Conservation (phyloP, 1,284 basidiomycete species). For the Pyrrhoderma noxium region DNA sequence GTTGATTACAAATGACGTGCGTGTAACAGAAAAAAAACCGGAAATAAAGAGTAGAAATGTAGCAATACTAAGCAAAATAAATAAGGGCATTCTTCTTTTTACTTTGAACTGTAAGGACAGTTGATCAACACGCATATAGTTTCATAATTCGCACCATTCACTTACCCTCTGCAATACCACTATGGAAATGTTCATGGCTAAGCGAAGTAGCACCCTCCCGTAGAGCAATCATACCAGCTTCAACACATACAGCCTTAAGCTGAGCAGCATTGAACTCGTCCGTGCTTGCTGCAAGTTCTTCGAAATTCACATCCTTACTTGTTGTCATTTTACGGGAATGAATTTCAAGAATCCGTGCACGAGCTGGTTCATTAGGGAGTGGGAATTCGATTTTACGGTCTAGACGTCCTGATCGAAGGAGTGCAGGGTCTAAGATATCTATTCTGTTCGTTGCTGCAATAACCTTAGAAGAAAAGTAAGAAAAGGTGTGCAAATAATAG, state of each 20-base stretch:
- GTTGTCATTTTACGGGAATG: slow-evolving; percentile 92
- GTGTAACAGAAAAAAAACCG: too few species aligned
- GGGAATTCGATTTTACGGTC: slow-evolving; percentile 82
- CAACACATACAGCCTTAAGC: slow-evolving; percentile 90
- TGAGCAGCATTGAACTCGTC: slow-evolving; percentile 76
- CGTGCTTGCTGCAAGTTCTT: slow-evolving; percentile 67
- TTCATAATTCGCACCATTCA: slow-evolving; percentile 3
- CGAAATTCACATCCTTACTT: slow-evolving; percentile 67
- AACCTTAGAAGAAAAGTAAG: slow-evolving; percentile 49
- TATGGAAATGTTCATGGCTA: slow-evolving; percentile 89
- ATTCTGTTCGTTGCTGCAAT: slow-evolving; percentile 99
- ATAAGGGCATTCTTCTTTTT: slow-evolving; percentile 95
- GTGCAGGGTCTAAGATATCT: slow-evolving; percentile 86
- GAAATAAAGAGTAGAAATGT: too few species aligned
- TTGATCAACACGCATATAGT: slow-evolving; percentile 12
- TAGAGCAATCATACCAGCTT: slow-evolving; percentile 97
- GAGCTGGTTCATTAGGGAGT: slow-evolving; percentile 66
- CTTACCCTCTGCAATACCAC: slow-evolving; percentile 85
- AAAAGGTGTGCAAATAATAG: slow-evolving; percentile 3
- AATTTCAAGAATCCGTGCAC: slow-evolving; percentile 71
- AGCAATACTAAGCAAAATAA: slow-evolving; percentile 68
- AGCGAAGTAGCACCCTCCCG: slow-evolving; percentile 89
- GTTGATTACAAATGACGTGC: too few species aligned
- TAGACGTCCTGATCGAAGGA: slow-evolving; percentile 69
- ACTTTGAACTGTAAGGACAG: slow-evolving; percentile 63